Evolutionary conservation across 306 rosid genomes (phyloP).

Genomic region (Rosa lucieae): DNA sequence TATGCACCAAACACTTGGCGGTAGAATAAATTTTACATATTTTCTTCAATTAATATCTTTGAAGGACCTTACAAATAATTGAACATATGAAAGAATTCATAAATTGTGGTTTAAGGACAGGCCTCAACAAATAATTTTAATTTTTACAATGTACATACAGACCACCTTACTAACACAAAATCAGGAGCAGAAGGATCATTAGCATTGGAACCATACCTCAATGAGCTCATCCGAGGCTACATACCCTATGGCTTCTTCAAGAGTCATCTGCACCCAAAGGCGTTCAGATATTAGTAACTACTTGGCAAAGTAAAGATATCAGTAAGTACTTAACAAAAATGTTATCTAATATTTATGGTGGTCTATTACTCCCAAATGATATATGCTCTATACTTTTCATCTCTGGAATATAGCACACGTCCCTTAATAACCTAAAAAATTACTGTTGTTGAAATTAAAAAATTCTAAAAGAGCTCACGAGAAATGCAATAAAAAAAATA

Average conservation of each 20-base stretch:
- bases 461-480: background rate
- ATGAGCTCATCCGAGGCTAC: conserved; percentile 97
- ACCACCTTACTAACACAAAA: background rate
- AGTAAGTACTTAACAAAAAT: conserved; percentile 6
- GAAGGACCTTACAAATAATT: background rate
- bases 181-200: background rate
- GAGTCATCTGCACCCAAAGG: conserved; percentile 72
- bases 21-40: background rate
- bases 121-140: background rate
- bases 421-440: background rate
- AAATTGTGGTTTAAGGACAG: background rate
- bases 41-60: background rate
- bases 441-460: background rate
- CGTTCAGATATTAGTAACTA: conserved; percentile 27
- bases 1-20: background rate
- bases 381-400: background rate
- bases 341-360: background rate
- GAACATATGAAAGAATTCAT: background rate
- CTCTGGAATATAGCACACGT: background rate
- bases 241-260: conserved; percentile 97
- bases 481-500: background rate
- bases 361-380: background rate
- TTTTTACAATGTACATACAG: background rate
- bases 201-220: conserved; percentile 53
- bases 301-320: background rate